A percentile compares a stretch with the other conserved stretches of the same genome.
These are phyloP conservation scores for Amanita pallidorosea DNA, from an alignment of 768 basidiomycete genomes.

Conservation along the genomic window DNA sequence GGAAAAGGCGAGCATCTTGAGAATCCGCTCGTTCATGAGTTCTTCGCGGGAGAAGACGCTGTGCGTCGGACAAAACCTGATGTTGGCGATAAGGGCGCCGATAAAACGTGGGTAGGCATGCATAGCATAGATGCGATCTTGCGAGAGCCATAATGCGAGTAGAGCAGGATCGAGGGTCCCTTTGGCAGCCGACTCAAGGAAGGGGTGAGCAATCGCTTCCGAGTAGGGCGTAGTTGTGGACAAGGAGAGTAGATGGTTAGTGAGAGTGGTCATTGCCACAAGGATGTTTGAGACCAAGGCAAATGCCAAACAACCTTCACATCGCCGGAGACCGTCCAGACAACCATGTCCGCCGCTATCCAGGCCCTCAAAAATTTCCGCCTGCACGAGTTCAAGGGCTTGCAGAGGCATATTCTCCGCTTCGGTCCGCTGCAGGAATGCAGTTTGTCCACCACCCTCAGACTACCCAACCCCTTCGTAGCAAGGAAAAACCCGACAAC, in stretches of 20 bases:
- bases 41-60: conserved; percentile 21
- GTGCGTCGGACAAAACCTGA: conserved; percentile 35
- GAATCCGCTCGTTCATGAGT: conserved; percentile 25
- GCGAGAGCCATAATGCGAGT: conserved; percentile 56
- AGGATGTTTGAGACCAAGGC: background rate
- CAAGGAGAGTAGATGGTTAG: conserved; percentile 26
- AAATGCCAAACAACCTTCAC: conserved; percentile 1
- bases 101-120: conserved; percentile 69
- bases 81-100: conserved; percentile 48
- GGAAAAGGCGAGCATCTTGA: conserved; percentile 39
- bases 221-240: conserved; percentile 26
- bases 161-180: conserved; percentile 34
- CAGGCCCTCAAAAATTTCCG: conserved; percentile 34
- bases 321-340: background rate
- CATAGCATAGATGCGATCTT: conserved; percentile 66
- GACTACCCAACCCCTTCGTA: conserved; percentile 61
- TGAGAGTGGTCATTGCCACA: conserved; percentile 11
- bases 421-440: conserved; percentile 25
- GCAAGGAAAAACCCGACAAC: conserved; percentile 48
- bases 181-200: conserved; percentile 47
- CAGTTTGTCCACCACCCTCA: conserved; percentile 10
- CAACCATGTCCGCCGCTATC: conserved; percentile 9
- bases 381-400: conserved; percentile 29
- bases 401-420: conserved; percentile 22
- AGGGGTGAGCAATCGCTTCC: conserved; percentile 43